Base-by-base conservation (phyloP, 768 basidiomycete genomes). In the Boletus eberwhitei region DNA sequence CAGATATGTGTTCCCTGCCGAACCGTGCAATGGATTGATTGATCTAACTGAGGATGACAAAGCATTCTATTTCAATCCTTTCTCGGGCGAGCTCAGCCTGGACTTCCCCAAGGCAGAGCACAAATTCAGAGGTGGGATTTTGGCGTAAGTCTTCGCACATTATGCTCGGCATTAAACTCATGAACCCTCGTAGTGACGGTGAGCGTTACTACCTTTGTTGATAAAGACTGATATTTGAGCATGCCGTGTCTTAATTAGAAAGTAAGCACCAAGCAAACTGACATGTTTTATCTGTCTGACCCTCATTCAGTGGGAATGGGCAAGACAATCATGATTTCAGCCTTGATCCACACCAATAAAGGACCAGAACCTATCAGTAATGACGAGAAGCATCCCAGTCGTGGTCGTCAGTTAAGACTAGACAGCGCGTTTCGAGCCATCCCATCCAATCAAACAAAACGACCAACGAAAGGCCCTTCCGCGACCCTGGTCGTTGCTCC, bases 401-500 rank as follows among this genome's bases (percentile, higher is more conserved):
- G 79, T 54, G 71, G 71, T 6, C 81, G 80, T 35, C 87, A 87
- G 65, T 67, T 86, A 29, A 85, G 76, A 52, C 75, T 90, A 12
- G 81, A 87, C 64, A 78, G 67, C 47, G 80, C 83, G 1, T 91
- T 92, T 71, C 78, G 80, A 35, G 69, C 81, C 17, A 71, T 71
- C 5, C 61, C 71, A 8, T 60, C 68, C 31, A 72, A 73, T 14
- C 74, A 73, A 53, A 53, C 48, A 54, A 48, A 59, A 41, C 61
- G 64, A 36, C 55, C 68, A 31, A 47, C 51, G 4, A 70, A 63
- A 19, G 70, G 72, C 7, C 75, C 75, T 8, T 78, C 78, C 7
- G 88, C 90, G 0, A 98, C 95, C 4, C 75, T 98, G 7, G 88
- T 98, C 43, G 88, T 98, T 29, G 93, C 93, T 14, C 96, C 96